These are phyloP conservation scores for Pichia cactophila DNA, from an alignment of 1,139 yeast species.

Conservation along the genomic window DNA sequence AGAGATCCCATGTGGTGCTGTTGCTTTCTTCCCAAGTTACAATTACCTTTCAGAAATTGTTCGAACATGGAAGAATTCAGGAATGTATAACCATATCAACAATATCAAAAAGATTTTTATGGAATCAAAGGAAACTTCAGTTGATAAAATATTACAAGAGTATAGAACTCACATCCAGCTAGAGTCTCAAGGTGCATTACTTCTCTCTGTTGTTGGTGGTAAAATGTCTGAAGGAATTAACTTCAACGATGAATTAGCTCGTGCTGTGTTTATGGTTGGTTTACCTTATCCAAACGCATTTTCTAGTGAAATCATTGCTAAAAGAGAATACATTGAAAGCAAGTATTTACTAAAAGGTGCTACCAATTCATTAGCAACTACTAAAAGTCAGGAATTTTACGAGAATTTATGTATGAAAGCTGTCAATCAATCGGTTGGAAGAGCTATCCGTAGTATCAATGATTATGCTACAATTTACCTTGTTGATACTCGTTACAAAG, in stretches of 20 bases:
- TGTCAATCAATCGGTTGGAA: conserved; percentile 86
- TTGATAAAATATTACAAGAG: conserved; percentile 40
- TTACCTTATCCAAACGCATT: conserved; percentile 83
- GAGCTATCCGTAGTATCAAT: conserved; percentile 77
- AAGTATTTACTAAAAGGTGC: conserved; percentile 35
- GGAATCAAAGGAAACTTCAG: conserved; percentile 47
- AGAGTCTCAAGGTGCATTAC: conserved; percentile 47
- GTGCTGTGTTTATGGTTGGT: conserved; percentile 85
- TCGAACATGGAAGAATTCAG: conserved; percentile 39
- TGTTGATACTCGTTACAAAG: conserved; percentile 55
- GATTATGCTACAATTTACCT: conserved; percentile 76
- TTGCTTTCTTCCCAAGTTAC: conserved; percentile 82
- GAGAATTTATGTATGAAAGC: conserved; percentile 90
- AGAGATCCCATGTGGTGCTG: conserved; percentile 67
- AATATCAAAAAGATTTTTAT: conserved; percentile 40
- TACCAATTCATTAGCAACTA: conserved; percentile 34
- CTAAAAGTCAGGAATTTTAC: conserved; percentile 53
- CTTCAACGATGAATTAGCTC: conserved; percentile 76
- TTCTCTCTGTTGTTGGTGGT: conserved; percentile 89
- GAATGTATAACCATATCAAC: conserved; percentile 31
- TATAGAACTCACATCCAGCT: conserved; percentile 38
- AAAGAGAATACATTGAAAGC: conserved; percentile 55
- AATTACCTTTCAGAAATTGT: conserved; percentile 51
- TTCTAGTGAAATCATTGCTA: conserved; percentile 78
- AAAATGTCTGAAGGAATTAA: conserved; percentile 92